phyloP scores from a whole-genome alignment of 441 rosid genomes.

The Manihot esculenta region DNA sequence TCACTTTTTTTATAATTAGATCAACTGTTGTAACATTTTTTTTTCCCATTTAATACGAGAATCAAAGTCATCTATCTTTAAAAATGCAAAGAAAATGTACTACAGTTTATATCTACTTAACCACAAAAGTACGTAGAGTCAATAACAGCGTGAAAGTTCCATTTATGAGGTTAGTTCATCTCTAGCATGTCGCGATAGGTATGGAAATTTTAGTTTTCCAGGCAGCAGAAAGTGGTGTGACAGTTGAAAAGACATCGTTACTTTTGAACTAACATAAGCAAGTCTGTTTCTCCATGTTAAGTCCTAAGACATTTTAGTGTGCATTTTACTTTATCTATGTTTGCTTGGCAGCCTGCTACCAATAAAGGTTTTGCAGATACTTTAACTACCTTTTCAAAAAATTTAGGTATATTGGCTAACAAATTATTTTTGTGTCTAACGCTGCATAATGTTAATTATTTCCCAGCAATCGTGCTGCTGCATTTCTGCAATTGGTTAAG shows the following conservation, averaged over 20 bases:
- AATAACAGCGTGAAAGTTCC: not conserved
- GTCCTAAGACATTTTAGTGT: not conserved
- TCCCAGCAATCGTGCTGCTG: constrained; percentile 93
- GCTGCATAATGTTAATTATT: constrained; percentile 19
- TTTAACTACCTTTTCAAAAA: not conserved
- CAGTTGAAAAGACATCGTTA: not conserved
- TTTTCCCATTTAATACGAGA: not conserved
- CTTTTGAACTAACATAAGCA: not conserved
- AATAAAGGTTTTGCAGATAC: not conserved
- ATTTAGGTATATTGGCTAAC: no score
- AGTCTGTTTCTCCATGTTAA: not conserved
- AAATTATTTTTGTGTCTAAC: not conserved
- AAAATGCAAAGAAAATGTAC: not conserved
- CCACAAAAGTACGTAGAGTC: not conserved
- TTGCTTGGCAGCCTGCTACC: not conserved
- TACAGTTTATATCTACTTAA: not conserved
- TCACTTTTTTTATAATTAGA: no score
- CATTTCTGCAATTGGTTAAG: constrained; percentile 81
- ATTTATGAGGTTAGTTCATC: not conserved
- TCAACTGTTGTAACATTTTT: not conserved
- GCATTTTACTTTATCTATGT: not conserved
- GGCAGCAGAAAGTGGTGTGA: not conserved
- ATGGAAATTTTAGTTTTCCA: not conserved
- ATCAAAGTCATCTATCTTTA: not conserved
- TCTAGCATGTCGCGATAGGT: not conserved